phyloP scores from a whole-genome alignment of 495 filamentous ascomycete species.

The Penicillium atrosanguineum region DNA sequence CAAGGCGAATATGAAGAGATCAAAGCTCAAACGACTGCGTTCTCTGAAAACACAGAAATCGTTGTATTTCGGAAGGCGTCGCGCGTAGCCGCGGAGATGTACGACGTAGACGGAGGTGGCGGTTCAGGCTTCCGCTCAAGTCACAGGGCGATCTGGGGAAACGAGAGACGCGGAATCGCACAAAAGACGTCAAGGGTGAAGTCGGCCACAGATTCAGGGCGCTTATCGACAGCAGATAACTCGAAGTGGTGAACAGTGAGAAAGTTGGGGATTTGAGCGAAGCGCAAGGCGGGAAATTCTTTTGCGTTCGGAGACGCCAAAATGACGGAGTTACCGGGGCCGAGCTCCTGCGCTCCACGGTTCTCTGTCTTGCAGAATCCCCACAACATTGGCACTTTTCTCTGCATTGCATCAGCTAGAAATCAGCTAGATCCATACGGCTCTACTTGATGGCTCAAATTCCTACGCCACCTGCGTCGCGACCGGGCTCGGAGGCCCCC shows the following conservation, averaged over 20 bases:
- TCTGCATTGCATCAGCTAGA: background rate
- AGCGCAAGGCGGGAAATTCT: constrained; percentile 42
- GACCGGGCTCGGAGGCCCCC: constrained; percentile 28
- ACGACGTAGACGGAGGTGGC: constrained; percentile 9
- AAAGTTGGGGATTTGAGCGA: constrained; percentile 6
- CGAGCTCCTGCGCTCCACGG: constrained; percentile 28
- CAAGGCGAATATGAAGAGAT: constrained; percentile 40
- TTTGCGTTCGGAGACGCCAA: constrained; percentile 33
- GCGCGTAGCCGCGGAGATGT: background rate
- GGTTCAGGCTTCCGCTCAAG: constrained; percentile 4
- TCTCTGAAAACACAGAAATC: background rate
- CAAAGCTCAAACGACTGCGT: background rate
- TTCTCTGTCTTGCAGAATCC: constrained; percentile 2
- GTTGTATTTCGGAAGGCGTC: background rate
- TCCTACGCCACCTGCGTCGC: constrained; percentile 38
- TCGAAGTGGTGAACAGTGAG: constrained; percentile 6
- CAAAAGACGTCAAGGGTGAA: background rate
- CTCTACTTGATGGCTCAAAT: constrained; percentile 33
- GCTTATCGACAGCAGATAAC: background rate
- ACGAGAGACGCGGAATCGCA: background rate
- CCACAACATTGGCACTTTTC: background rate
- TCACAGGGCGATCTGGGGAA: constrained; percentile 3
- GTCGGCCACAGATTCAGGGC: background rate
- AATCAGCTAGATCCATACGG: background rate
- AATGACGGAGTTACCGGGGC: constrained; percentile 49